Evolutionary conservation across 495 filamentous ascomycete genomes (phyloP).

Genomic region (Niebla homalea): DNA sequence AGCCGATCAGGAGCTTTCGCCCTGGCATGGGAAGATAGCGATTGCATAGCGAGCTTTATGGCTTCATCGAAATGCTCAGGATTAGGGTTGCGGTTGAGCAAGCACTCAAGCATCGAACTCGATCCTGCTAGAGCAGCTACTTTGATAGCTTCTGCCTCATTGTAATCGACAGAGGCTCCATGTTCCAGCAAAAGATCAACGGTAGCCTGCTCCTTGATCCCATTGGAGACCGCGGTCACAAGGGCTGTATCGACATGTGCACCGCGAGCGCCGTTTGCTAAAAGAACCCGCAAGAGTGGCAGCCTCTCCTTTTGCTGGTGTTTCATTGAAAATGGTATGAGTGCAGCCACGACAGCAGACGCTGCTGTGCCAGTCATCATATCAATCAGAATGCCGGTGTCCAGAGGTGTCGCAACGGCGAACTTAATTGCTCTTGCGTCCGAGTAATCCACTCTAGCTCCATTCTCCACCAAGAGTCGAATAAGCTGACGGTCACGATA

Average conservation of each 20-base stretch:
- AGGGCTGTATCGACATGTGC: conserved; percentile 9
- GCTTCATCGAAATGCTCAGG: conserved; percentile 4
- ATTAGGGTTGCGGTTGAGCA: conserved; percentile 4
- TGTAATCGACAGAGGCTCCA: conserved; percentile 4
- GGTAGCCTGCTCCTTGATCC: conserved; percentile 2
- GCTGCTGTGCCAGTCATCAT: background rate
- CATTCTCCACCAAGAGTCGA: conserved; percentile 1
- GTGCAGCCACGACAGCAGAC: background rate
- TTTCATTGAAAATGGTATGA: conserved; percentile 7
- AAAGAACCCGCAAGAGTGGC: conserved; percentile 2
- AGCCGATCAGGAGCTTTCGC: background rate
- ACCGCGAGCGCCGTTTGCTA: conserved; percentile 1
- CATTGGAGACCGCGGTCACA: conserved; percentile 5
- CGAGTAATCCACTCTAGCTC: conserved; percentile 6
- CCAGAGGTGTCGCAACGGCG: conserved; percentile 1
- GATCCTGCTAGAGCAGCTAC: conserved; percentile 6
- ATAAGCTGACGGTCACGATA: conserved; percentile 2
- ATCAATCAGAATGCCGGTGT: background rate
- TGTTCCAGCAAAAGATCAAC: conserved; percentile 8
- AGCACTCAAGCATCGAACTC: conserved; percentile 1
- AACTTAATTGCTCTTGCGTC: conserved; percentile 5
- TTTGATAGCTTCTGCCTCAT: conserved; percentile 4
- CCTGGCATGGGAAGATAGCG: background rate
- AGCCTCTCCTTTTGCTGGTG: conserved; percentile 5
- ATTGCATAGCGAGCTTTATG: conserved; percentile 6